Conservation (phyloP, 2,329 filamentous ascomycete genomes). For the Geosmithia morbida region DNA sequence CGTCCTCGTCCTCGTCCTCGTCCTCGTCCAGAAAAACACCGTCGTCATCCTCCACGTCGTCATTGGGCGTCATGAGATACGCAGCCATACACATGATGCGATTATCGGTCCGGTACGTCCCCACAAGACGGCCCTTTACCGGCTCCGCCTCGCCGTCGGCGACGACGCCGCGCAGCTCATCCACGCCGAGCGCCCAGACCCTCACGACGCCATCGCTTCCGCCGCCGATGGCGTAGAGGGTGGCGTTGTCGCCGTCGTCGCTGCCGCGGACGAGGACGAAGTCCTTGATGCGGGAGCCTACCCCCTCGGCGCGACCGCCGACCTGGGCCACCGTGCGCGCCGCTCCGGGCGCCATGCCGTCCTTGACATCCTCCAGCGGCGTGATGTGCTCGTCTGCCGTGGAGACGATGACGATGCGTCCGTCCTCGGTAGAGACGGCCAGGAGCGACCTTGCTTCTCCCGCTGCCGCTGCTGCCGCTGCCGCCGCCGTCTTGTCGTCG, state of each 20-base stretch:
- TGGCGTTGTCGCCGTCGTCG: constrained; percentile 21
- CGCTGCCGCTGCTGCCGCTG: too few species aligned
- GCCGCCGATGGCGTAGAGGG: constrained; percentile 51
- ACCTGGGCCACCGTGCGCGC: constrained; percentile 62
- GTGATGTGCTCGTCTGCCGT: constrained; percentile 33
- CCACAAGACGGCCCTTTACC: constrained; percentile 51
- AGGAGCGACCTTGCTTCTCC: constrained; percentile 28
- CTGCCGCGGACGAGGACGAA: constrained; percentile 66
- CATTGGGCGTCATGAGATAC: constrained; percentile 68
- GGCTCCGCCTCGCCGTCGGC: constrained; percentile 3
- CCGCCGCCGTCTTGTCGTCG: constrained; percentile 12
- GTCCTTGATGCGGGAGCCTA: constrained; percentile 71
- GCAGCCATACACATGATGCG: constrained; percentile 79
- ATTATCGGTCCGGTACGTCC: constrained; percentile 71
- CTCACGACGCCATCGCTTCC: constrained; percentile 80
- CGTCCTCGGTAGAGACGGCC: constrained; percentile 79
- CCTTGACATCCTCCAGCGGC: constrained; percentile 17
- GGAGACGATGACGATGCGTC: constrained; percentile 70
- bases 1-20: constrained; percentile 20
- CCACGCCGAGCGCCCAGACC: constrained; percentile 50
- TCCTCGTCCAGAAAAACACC: constrained; percentile 24
- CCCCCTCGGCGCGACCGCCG: constrained; percentile 55
- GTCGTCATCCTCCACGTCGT: constrained; percentile 45
- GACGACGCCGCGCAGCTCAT: constrained; percentile 17
- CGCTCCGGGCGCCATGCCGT: constrained; percentile 22